Evolutionary conservation across 768 basidiomycete genomes (phyloP), one percentile per base, ranked within the genome.

Genomic region (Tylopilus subfusipes): DNA sequence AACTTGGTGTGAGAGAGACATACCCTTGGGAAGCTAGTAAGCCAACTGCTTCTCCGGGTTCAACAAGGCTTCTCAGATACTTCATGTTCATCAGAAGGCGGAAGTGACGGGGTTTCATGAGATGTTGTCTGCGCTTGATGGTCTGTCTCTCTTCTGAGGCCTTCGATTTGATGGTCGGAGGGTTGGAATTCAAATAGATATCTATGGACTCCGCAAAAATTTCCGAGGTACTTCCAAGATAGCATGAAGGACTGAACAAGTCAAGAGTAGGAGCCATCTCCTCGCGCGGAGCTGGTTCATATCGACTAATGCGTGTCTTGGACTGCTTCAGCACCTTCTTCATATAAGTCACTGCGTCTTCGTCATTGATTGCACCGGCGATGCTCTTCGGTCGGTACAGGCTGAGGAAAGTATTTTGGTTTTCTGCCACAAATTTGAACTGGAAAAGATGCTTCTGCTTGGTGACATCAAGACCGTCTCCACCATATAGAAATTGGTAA

Each of bases 21-120:
- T 71, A 95, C 96, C 95, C 93, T 78, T 99, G 97, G 18, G 96
- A 96, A 12, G 97, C 97, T 44, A 99, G 77, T 43, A 98, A 71
- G 38, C 97, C 97, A 30, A 99, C 96, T n/a, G 97, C 94, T 74
- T 99, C 97, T 58, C 97, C 97, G 5, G 97, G 94, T 55, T 99
- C 97, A 4, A 94, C 92, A 50, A 99, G 73, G 68, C 91, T 92
- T 54, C 89, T 81, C 81, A 98, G 79, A 70, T 98, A 99, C 69
- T 96, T 91, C 66, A 90, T 81, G 62, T 93, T 86, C 84, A 96
- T 94, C 61, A 98, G 71, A 22, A 82, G 68, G 36, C 84, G 81
- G 82, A 99, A 98, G 53, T 83, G 74, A 43, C 78, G 78, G 5
- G 76, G 60, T 54, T 75, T 70, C 54, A 85, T 73, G 31, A 75